Base-by-base conservation (phyloP, 176 grass and related monocot genomes). In the Oryza rufipogon region DNA sequence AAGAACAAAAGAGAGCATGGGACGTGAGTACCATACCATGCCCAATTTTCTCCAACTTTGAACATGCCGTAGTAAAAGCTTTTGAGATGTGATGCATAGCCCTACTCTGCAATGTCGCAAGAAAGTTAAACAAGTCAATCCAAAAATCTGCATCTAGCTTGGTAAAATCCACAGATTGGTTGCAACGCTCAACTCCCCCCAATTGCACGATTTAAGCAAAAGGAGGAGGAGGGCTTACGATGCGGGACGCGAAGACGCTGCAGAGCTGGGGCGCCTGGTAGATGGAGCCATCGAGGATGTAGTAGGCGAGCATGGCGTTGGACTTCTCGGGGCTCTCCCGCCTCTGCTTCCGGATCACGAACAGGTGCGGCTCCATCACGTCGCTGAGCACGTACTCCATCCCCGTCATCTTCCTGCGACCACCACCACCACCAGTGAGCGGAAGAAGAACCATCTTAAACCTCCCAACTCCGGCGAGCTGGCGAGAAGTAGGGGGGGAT, bases 201-300 rank as follows among this genome's bases (percentile, higher is more conserved):
- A 23, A 17, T 73, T 60, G 87, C 19, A 79, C 19, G 42, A 46
- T 73, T 16, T 47, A 28, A 60, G 56, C 19, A 78, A 56, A 48
- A 20, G 1, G 66, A 32, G 12, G 3, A 36, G 11, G 64, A 82
- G 56, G 6, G 17, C 82, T 90, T 87, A 98, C 96, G 7, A 98
- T 95, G 79, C 93, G 96, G 66, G 96, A 86, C 3, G 96, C 93
- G 74, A 98, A 98, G 71, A 98, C 93, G 76, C 82, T 95, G 82
- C 93, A 85, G 41, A 98, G 96, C 91, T 89, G 96, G n/a, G 96
- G 96, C 63, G 96, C 85, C 93, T 98, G 96, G 86, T 98, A 98
- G 90, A 95, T 95, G 64, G 93, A 98, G 1, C 96, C 96, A 17
- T 98, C 96, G 7, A 98, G 93, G 85, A 98, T 90, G 84, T 98